Percentiles rank a stretch among this genome's conserved stretches.
phyloP scores from a whole-genome alignment of 2,329 filamentous ascomycete genomes.

The Orbilia oligospora region DNA sequence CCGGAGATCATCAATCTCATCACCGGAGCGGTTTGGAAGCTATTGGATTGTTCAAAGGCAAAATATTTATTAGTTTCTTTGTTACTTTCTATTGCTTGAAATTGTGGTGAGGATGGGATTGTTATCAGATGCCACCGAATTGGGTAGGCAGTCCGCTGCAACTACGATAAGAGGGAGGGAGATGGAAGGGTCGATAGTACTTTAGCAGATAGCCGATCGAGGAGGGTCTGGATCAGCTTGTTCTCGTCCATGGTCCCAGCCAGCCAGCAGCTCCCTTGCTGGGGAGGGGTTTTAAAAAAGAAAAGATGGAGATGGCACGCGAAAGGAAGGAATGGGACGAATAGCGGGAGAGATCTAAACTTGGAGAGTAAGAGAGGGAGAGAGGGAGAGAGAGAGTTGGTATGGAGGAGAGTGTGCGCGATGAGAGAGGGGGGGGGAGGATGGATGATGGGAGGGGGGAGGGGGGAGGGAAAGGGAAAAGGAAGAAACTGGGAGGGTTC shows the following conservation, averaged over 20 bases:
- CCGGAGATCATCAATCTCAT: slow-evolving; percentile 64
- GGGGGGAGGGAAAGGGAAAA: neutral
- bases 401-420: neutral
- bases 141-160: neutral
- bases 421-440: neutral
- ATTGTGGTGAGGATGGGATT: neutral
- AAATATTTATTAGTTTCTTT: neutral
- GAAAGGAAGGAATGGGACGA: slow-evolving; percentile 24
- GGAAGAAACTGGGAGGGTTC: neutral
- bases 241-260: slow-evolving; percentile 63
- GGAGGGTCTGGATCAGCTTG: slow-evolving; percentile 64
- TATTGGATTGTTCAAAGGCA: slow-evolving; percentile 19
- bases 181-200: slow-evolving; percentile 55
- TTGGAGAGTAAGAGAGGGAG: neutral
- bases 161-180: neutral
- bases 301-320: slow-evolving; percentile 4
- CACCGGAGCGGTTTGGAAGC: slow-evolving; percentile 64
- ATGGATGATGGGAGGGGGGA: neutral
- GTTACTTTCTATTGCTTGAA: neutral
- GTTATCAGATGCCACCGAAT: neutral
- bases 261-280: slow-evolving; percentile 37
- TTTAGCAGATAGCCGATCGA: slow-evolving; percentile 64
- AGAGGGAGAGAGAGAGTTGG: neutral
- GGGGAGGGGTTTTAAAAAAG: slow-evolving; percentile 13
- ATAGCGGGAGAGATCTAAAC: neutral